Evolutionary conservation across 257 asterid species (phyloP).

Genomic region (Nicotiana noctiflora): DNA sequence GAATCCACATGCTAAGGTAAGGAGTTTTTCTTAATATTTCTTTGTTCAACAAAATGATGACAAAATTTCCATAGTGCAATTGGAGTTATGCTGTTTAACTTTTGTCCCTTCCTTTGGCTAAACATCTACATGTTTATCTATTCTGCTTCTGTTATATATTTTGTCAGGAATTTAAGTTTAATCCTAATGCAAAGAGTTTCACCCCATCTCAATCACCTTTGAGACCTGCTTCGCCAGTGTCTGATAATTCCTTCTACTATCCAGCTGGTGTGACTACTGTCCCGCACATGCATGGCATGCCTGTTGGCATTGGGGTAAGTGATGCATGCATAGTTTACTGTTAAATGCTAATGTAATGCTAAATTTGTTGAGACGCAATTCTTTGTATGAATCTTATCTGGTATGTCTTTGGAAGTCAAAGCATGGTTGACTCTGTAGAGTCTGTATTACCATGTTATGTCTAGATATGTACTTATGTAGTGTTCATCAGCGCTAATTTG

Average conservation of each 20-base stretch:
- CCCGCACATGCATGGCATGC: slow-evolving; percentile 78
- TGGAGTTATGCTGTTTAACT: not conserved
- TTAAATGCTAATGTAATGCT: not conserved
- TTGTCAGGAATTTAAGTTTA: slow-evolving; percentile 79
- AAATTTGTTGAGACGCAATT: not conserved
- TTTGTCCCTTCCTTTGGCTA: not conserved
- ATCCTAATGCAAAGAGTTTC: slow-evolving; percentile 87
- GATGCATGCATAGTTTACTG: not conserved
- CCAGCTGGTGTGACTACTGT: slow-evolving; percentile 58
- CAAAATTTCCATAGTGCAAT: not conserved
- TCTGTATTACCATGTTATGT: not conserved
- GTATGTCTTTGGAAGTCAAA: not conserved
- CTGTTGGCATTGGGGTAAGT: slow-evolving; percentile 84
- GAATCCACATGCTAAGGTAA: slow-evolving; percentile 94
- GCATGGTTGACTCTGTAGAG: not conserved
- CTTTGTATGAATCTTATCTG: not conserved
- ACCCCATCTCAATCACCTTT: slow-evolving; percentile 61
- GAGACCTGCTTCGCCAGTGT: slow-evolving; percentile 76
- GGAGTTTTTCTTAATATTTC: not conserved
- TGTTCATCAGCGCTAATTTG: not conserved
- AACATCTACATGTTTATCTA: not conserved
- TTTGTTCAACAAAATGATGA: not conserved
- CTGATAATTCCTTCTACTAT: slow-evolving; percentile 80
- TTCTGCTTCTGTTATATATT: not conserved
- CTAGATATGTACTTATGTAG: not conserved